phyloP scores from a whole-genome alignment of 1,284 basidiomycete genomes.

The Malassezia yamatoensis region DNA sequence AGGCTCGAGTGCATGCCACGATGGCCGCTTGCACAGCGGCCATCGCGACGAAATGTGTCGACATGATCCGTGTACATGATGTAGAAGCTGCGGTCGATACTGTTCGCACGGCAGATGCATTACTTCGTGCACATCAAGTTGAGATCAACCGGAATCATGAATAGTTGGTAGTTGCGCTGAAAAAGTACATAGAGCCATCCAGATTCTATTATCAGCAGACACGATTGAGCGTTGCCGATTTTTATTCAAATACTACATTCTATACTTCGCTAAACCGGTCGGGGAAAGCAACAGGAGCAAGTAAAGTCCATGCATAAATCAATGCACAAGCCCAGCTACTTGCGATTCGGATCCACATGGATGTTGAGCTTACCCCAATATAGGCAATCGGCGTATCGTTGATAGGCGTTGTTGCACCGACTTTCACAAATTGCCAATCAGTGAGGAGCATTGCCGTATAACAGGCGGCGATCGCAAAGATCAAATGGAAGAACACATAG shows the following conservation, averaged over 20 bases:
- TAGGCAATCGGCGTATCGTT: conserved; percentile 63
- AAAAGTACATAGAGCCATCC: too few relatives aligned
- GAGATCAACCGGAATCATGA: too few relatives aligned
- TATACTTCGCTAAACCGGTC: conserved; percentile 8
- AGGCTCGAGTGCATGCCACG: conserved; percentile 66
- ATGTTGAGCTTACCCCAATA: conserved; percentile 85
- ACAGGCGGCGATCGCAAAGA: conserved; percentile 91
- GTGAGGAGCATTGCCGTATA: conserved; percentile 98
- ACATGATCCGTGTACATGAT: conserved; percentile 76
- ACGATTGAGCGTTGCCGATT: too few relatives aligned
- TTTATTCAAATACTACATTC: too few relatives aligned
- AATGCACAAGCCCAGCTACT: conserved; percentile 58
- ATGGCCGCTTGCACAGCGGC: conserved; percentile 68
- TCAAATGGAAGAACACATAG: conserved; percentile 96
- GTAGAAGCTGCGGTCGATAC: conserved; percentile 60
- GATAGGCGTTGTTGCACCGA: conserved; percentile 35
- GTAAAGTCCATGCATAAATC: conserved; percentile 25
- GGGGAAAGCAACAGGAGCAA: conserved; percentile 7
- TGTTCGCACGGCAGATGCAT: conserved; percentile 54
- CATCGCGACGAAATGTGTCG: conserved; percentile 60
- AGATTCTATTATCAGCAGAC: too few relatives aligned
- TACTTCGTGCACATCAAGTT: conserved; percentile 23
- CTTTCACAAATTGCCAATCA: conserved; percentile 60
- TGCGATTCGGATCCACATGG: conserved; percentile 98
- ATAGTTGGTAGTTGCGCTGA: too few relatives aligned